phyloP scores from a whole-genome alignment of 2,329 filamentous ascomycete species.

The Monosporascus sp. region DNA sequence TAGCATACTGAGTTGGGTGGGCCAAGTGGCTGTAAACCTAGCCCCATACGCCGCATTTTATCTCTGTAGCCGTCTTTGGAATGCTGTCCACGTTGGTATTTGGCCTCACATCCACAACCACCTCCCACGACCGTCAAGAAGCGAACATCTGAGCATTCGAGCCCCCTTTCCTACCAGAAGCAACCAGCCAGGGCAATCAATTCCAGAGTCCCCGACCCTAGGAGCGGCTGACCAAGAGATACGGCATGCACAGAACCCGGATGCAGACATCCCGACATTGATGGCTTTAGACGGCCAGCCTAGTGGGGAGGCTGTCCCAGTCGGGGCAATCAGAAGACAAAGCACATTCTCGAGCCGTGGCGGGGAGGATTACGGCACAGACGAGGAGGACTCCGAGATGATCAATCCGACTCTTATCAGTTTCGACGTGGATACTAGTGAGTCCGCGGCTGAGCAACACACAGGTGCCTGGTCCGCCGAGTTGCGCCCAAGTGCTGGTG shows the following conservation, averaged over 20 bases:
- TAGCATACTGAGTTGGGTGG: conserved; percentile 39
- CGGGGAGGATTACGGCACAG: conserved; percentile 43
- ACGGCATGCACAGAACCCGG: conserved; percentile 16
- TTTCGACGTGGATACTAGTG: conserved; percentile 55
- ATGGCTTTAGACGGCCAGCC: conserved; percentile 26
- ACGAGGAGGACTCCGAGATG: conserved; percentile 51
- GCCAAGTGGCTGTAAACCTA: conserved; percentile 34
- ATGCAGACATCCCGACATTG: conserved; percentile 15
- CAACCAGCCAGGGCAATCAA: conserved; percentile 12
- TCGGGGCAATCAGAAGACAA: conserved; percentile 33
- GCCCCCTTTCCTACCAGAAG: conserved; percentile 1
- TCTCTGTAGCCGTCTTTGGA: conserved; percentile 34
- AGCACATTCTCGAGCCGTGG: conserved; percentile 43
- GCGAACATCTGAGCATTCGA: conserved; percentile 5
- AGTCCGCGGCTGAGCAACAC: conserved; percentile 42
- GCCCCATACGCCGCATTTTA: conserved; percentile 44
- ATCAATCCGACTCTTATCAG: conserved; percentile 53
- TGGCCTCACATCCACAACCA: conserved; percentile 32
- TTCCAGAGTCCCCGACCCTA: conserved; percentile 26
- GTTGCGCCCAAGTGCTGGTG: conserved; percentile 42
- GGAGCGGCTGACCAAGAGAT: conserved; percentile 26
- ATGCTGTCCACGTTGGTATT: conserved; percentile 30
- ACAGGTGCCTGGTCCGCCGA: conserved; percentile 55
- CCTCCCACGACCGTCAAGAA: conserved; percentile 29
- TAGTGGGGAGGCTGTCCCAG: conserved; percentile 19